Percentiles rank a stretch among this genome's conserved stretches.
These are phyloP conservation scores for Coprinopsis strossmayeri DNA, from an alignment of 768 basidiomycete species.

Conservation along the genomic window DNA sequence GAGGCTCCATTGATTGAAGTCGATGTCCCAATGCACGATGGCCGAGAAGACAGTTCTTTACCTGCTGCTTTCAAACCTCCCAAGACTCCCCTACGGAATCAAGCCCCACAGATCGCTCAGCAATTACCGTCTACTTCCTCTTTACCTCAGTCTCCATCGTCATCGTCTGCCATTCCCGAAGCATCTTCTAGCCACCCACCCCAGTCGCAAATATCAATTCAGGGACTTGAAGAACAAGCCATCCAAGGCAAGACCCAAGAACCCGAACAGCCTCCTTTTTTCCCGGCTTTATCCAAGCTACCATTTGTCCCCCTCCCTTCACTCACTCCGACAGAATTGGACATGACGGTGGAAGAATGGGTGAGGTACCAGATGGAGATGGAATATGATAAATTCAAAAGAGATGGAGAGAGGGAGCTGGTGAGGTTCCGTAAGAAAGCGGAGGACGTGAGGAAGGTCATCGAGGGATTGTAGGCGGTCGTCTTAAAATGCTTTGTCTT, in stretches of 20 bases:
- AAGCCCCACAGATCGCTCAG: background rate
- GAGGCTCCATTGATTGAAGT: no score
- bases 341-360: slow-evolving; percentile 83
- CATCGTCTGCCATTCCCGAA: no score
- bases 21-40: background rate
- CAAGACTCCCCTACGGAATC: background rate
- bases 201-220: background rate
- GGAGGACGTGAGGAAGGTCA: slow-evolving; percentile 33
- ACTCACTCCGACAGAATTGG: slow-evolving; percentile 60
- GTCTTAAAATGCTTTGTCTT: no score
- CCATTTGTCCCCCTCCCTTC: slow-evolving; percentile 36
- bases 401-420: slow-evolving; percentile 40
- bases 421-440: slow-evolving; percentile 33
- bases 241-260: background rate
- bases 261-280: slow-evolving; percentile 11
- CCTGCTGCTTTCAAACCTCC: background rate
- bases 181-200: background rate
- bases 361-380: slow-evolving; percentile 68
- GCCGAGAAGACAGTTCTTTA: background rate
- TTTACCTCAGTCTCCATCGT: background rate
- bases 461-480: slow-evolving; percentile 32
- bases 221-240: no score
- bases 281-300: slow-evolving; percentile 38
- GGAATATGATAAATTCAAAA: slow-evolving; percentile 50
- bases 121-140: background rate